Base-by-base conservation (phyloP, 495 filamentous ascomycete species). In the Talaromyces wortmannii region DNA sequence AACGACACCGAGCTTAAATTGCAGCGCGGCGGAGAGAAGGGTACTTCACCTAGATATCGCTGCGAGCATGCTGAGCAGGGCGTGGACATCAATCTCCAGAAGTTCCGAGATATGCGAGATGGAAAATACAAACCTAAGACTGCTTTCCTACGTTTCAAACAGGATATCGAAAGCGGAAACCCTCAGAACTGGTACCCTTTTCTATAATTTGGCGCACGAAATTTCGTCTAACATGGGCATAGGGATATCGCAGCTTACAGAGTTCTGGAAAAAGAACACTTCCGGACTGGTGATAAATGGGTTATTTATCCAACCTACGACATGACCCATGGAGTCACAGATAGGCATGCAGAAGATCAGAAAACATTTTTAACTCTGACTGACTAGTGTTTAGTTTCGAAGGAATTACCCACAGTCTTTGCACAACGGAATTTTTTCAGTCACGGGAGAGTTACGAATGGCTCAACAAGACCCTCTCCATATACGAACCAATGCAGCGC, bases 81-180 rank as follows among this genome's bases (percentile, higher is more conserved):
- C 0, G 79, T 82, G 23, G 88, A 91, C 53, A 83, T 90, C 51
- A 95, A 91, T 55, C 67, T 97, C 45, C 59, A 71, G 5, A 85
- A 97, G 60, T 97, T 98, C 68, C 78, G 90, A 48, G 89, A 81
- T 23, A 97, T 98, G 94, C 76, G 84, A 17, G 90, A 92, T 66
- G 95, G 94, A 18, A 85, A 89, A 67, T 97, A 97, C 68, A 85
- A 87, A 64, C 88, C 94, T 2, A 82, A 85, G 59, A 88, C 90
- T 62, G 94, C 91, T 3, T 90, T 89, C 59, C 72, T 98, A 46
- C 85, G 94, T 52, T 96, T 97, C 92, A 95, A 95, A 70, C 91
- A 83, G 62, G 68, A 77, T 53, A 52, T 82, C 4, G 66, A 73
- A 46, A 76, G 72, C 57, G 78, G 78, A 13, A 88, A 88, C 63